phyloP scores from a whole-genome alignment of 257 asterid genomes.

The Solanum paucissectum region DNA sequence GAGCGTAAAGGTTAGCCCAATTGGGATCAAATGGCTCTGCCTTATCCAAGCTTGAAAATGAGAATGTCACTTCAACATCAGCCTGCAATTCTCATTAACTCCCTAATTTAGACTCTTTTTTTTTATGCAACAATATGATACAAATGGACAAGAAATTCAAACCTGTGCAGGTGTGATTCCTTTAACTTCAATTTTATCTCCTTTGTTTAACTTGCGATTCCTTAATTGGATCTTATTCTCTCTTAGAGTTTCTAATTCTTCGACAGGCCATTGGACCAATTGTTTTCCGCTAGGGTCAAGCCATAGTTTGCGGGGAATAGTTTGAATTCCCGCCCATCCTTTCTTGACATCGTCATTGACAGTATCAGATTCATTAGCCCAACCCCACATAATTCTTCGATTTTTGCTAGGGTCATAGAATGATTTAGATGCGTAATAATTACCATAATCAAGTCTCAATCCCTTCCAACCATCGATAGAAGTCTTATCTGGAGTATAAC shows the following conservation, averaged over 20 bases:
- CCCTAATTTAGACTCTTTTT: not conserved
- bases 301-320: slow-evolving; percentile 28
- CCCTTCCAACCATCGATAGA: slow-evolving; percentile 9
- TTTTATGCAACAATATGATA: not conserved
- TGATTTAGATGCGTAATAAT: slow-evolving; percentile 17
- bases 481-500: slow-evolving; percentile 7
- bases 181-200: slow-evolving; percentile 13
- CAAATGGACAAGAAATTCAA: not conserved
- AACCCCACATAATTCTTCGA: slow-evolving; percentile 16
- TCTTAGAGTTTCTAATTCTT: slow-evolving; percentile 28
- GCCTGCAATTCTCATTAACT: slow-evolving; percentile 10
- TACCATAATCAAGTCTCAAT: slow-evolving; percentile 18
- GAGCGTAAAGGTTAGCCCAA: slow-evolving; percentile 24
- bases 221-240: slow-evolving; percentile 12
- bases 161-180: slow-evolving; percentile 51
- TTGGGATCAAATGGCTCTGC: slow-evolving; percentile 27
- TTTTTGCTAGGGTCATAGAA: slow-evolving; percentile 8
- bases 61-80: slow-evolving; percentile 34
- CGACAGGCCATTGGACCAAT: slow-evolving; percentile 34
- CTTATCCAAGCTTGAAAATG: slow-evolving; percentile 29
- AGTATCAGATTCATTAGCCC: slow-evolving; percentile 22
- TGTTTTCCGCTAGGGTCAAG: slow-evolving; percentile 34
- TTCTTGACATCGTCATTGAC: slow-evolving; percentile 3
- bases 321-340: slow-evolving; percentile 20
- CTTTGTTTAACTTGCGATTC: slow-evolving; percentile 9